Evolutionary conservation across 169 alveolate species (phyloP), one percentile per base, ranked within the genome.

Genomic region (Amoebophrya sp.): DNA sequence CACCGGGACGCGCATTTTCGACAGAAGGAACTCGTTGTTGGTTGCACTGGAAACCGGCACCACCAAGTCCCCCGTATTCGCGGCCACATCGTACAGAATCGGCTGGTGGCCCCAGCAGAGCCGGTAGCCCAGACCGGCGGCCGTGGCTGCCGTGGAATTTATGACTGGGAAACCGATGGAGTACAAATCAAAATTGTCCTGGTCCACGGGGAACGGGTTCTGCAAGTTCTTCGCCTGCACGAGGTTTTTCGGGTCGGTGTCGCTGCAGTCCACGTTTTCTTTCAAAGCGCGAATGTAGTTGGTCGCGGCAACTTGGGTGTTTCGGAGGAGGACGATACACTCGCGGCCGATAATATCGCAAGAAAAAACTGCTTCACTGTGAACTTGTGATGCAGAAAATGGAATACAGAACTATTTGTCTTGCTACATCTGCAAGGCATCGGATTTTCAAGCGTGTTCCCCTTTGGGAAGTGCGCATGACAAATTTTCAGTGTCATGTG

Each of bases 31-130:
- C 23, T 41, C 12, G 54, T 41, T 7, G 54, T 41, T 41, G n/a
- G n/a, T n/a, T n/a, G n/a, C n/a, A n/a, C n/a, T n/a, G n/a, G n/a
- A n/a, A n/a, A n/a, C n/a, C n/a, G n/a, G n/a, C n/a, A n/a, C n/a
- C n/a, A n/a, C n/a, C n/a, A n/a, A n/a, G n/a, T n/a, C n/a, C n/a
- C n/a, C n/a, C 7, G 66, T 18, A 12, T 18, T 18, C 66, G 66
- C 66, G 7, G 66, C 66, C 18, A 18, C 66, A 47, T 47, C 18
- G 29, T 47, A n/a, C 0, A 66, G 7, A 0, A 7, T 66, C 83
- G 83, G 83, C 7, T 66, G 32, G 83, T 66, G 83, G 35, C 83
- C 83, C 83, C 83, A 66, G 83, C 83, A 66, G 32, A 66, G 18
- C 35, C 18, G 1, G 32, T 66, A 66, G 83, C 83, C 83, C 83